Evolutionary conservation across 108 stramenopile species (phyloP), one percentile per base, ranked within the genome.

Genomic region (Cyclotella sp.): DNA sequence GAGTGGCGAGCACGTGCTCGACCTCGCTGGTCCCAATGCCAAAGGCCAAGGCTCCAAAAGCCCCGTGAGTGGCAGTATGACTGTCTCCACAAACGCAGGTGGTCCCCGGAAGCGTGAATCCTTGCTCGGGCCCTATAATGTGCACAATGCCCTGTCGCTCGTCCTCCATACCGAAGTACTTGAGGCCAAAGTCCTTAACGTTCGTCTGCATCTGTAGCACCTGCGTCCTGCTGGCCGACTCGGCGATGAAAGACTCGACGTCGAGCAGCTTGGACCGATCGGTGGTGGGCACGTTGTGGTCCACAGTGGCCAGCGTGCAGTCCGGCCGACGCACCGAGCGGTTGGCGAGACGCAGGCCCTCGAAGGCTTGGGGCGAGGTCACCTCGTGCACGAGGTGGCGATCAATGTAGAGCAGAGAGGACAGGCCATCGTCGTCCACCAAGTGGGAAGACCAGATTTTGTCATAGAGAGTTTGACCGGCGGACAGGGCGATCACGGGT

Each of bases 11-110:
- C 26, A 98, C 97, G 73, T 98, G 97, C 78, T 98, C 97, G 9
- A 98, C 97, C 76, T 97, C 97, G 82, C 88, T 89, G 14, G 97
- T 97, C 64, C 97, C 97, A 81, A 97, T 97, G 59, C 97, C 97
- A 85, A 97, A 97, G 15, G 97, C 97, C 59, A 97, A 66, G 9
- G 95, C 93, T 29, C 97, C 97, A 74, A 97, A 97, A 41, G 97
- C 97, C 29, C 97, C 97, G 75, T 97, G 97, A 5, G 97, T 97
- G 16, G 95, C 95, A 29, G 97, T 97, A 82, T 97, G 97, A 43
- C 87, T 88, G 79, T 97, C 97, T 55, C 97, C 97, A 82, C 97
- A 97, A 21, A 97, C 97, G 42, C 87, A 86, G 55, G 93, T 95
- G 51, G 86, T 85, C 16, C 97, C 97, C 34, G 97, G 97, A 62